Evolutionary conservation across 2,329 filamentous ascomycete species (phyloP).

Genomic region (Penicillium oxalicum): DNA sequence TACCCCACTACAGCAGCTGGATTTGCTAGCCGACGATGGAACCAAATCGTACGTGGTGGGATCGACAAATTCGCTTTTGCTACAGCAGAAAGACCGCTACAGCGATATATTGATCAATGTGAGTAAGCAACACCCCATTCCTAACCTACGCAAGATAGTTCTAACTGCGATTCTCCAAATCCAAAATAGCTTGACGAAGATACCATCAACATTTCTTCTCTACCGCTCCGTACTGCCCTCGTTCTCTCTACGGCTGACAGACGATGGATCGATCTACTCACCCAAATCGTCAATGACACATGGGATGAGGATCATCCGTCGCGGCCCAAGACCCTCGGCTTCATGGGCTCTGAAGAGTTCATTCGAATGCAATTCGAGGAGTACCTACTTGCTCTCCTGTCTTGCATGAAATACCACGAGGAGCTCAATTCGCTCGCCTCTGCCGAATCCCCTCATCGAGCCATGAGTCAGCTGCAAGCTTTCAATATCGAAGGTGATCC

Average conservation of each 20-base stretch:
- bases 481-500: slow-evolving; percentile 73
- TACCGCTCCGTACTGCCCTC: slow-evolving; percentile 69
- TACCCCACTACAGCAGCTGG: slow-evolving; percentile 90
- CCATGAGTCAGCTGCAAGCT: slow-evolving; percentile 48
- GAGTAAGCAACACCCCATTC: slow-evolving; percentile 11
- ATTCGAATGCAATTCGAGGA: slow-evolving; percentile 96
- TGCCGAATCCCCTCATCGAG: slow-evolving; percentile 38
- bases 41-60: slow-evolving; percentile 98
- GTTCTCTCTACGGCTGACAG: slow-evolving; percentile 78
- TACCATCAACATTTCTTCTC: slow-evolving; percentile 74
- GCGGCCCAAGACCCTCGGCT: slow-evolving; percentile 89
- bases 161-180: too few species aligned
- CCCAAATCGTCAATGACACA: slow-evolving; percentile 87
- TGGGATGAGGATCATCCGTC: slow-evolving; percentile 91
- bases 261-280: slow-evolving; percentile 93
- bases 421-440: slow-evolving; percentile 50
- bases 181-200: slow-evolving; percentile 66
- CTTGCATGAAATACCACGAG: slow-evolving; percentile 82
- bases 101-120: slow-evolving; percentile 91
- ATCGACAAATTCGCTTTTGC: slow-evolving; percentile 86
- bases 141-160: too few species aligned
- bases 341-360: slow-evolving; percentile 92
- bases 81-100: slow-evolving; percentile 93
- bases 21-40: slow-evolving; percentile 84
- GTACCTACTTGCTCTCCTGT: slow-evolving; percentile 82